A percentile compares a stretch with the other conserved stretches of the same genome.
Evolutionary conservation across 352 stramenopile species (phyloP).

Genomic region (Globisporangium recalcitrans): DNA sequence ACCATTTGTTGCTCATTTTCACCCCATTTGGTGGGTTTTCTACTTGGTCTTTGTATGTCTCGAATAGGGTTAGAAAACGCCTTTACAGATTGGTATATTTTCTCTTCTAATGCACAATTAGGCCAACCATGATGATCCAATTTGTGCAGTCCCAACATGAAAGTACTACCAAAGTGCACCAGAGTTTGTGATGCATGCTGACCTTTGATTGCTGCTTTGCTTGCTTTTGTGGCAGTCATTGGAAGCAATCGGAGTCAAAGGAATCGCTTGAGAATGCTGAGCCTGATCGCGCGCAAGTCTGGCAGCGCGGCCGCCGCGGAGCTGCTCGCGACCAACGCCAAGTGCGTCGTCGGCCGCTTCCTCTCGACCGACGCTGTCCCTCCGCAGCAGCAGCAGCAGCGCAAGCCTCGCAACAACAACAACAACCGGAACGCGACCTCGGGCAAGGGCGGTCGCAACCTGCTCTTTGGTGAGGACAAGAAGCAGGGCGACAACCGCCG

Average conservation of each 20-base stretch:
- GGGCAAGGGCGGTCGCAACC: constrained; percentile 26
- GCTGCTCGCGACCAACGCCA: constrained; percentile 18
- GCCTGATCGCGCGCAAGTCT: constrained; percentile 15
- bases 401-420: constrained; percentile 15
- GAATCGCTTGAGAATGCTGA: constrained; percentile 14
- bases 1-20: too few species aligned
- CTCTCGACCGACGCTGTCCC: constrained; percentile 11
- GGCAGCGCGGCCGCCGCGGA: constrained; percentile 10
- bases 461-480: constrained; percentile 27
- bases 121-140: neutral
- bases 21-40: too few species aligned
- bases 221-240: constrained; percentile 7
- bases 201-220: neutral
- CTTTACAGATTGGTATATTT: neutral
- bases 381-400: constrained; percentile 22
- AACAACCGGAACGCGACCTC: constrained; percentile 12
- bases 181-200: neutral
- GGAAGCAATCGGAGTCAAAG: neutral
- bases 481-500: constrained; percentile 8
- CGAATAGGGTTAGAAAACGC: too few species aligned
- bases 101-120: neutral
- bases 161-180: neutral
- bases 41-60: too few species aligned
- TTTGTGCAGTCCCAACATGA: neutral
- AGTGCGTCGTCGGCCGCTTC: constrained; percentile 15